phyloP scores from a whole-genome alignment of 2,329 filamentous ascomycete genomes.

The Corinectria fuckeliana region DNA sequence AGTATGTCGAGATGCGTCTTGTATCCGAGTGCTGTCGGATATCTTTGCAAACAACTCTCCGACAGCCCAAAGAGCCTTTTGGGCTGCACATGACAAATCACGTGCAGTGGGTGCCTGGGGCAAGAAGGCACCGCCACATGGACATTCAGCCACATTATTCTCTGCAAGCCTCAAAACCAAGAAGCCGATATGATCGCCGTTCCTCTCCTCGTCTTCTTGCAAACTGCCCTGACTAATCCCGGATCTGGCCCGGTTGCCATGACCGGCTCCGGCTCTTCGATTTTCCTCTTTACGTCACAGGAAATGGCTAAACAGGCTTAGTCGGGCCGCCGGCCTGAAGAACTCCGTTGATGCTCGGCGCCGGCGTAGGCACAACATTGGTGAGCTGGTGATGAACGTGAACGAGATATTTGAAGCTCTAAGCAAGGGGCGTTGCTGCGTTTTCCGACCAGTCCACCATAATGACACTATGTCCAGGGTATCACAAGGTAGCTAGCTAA shows the following conservation, averaged over 20 bases:
- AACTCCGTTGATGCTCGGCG: not conserved
- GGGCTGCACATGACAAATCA: not conserved
- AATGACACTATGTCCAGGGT: not conserved
- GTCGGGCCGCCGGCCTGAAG: conserved; percentile 16
- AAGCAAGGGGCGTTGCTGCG: not conserved
- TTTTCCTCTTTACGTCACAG: conserved; percentile 7
- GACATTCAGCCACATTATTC: not conserved
- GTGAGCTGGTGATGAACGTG: not conserved
- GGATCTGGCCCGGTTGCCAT: conserved; percentile 2
- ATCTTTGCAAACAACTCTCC: not conserved
- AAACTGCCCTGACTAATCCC: conserved; percentile 1
- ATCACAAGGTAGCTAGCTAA: no score
- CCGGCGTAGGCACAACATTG: not conserved
- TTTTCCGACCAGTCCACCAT: no score
- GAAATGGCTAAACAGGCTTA: not conserved
- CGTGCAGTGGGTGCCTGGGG: not conserved
- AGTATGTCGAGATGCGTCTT: not conserved
- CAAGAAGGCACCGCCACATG: not conserved
- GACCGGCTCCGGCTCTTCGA: conserved; percentile 7
- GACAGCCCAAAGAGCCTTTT: not conserved
- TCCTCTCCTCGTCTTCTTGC: not conserved
- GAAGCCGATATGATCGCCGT: no score
- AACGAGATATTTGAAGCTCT: not conserved
- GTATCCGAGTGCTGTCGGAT: not conserved
- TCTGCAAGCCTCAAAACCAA: not conserved